Percentiles rank a stretch among this genome's conserved stretches.
phyloP scores from a whole-genome alignment of 2,329 filamentous ascomycete genomes.

The Colletotrichum viniferum region DNA sequence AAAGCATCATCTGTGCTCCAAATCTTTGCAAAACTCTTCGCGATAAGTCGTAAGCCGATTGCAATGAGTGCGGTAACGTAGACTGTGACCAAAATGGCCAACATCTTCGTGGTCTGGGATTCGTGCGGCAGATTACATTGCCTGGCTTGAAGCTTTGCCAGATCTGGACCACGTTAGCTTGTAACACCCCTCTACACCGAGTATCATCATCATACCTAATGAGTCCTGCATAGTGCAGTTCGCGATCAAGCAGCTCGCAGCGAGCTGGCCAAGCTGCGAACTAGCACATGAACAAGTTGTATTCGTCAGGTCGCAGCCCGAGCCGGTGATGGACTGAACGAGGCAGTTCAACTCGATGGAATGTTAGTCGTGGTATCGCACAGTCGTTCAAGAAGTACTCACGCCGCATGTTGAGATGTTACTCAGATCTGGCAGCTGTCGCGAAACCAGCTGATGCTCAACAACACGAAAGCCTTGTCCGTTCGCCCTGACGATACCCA shows the following conservation, averaged over 20 bases:
- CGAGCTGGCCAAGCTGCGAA: neutral
- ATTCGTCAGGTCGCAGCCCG: conserved; percentile 19
- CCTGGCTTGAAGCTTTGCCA: conserved; percentile 12
- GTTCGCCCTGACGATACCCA: neutral
- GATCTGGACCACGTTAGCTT: neutral
- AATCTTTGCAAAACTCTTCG: neutral
- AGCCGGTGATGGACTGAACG: neutral
- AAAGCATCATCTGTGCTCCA: conserved; percentile 9
- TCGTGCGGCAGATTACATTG: conserved; percentile 19
- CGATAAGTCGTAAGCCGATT: neutral
- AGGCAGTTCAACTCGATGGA: neutral
- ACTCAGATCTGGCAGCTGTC: conserved; percentile 12
- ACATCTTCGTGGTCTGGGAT: neutral
- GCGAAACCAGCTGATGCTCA: neutral
- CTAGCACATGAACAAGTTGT: conserved; percentile 17
- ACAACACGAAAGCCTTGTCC: neutral
- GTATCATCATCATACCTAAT: neutral
- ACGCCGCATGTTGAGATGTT: conserved; percentile 12
- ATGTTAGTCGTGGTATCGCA: neutral
- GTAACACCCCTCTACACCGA: neutral
- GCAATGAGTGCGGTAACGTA: neutral
- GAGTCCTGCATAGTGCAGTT: conserved; percentile 23
- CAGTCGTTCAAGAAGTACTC: neutral
- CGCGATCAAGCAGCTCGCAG: conserved; percentile 5
- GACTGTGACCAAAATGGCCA: conserved; percentile 2